A percentile compares a stretch with the other conserved stretches of the same genome.
phyloP scores from a whole-genome alignment of 2,329 filamentous ascomycete genomes.

The Pleoardoris graminearum region DNA sequence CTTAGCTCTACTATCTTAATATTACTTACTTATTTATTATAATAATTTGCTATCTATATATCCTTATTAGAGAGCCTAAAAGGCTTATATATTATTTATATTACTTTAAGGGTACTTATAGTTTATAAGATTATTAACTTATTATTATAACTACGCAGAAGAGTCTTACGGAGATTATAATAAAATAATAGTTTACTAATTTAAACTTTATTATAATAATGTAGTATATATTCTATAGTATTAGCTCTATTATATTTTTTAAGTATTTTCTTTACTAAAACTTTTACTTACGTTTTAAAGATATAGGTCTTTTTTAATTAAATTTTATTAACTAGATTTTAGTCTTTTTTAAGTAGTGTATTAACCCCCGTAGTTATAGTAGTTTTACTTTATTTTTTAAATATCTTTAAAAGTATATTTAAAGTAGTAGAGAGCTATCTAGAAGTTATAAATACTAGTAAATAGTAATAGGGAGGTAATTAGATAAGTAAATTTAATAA shows the following conservation, averaged over 20 bases:
- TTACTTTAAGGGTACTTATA: conserved; percentile 18
- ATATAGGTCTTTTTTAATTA: conserved; percentile 16
- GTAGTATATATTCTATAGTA: conserved; percentile 7
- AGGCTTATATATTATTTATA: conserved; percentile 25
- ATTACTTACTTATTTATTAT: conserved; percentile 18
- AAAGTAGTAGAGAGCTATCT: conserved; percentile 3
- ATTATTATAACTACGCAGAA: not conserved
- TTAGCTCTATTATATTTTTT: not conserved
- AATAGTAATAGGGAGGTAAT: too few species aligned
- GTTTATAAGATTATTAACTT: conserved; percentile 11
- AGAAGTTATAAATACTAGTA: not conserved
- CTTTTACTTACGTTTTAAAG: conserved; percentile 19
- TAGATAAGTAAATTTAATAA: not conserved
- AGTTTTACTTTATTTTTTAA: conserved; percentile 10
- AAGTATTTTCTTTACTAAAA: conserved; percentile 9
- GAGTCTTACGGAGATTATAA: conserved; percentile 11
- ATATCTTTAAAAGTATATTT: conserved; percentile 9
- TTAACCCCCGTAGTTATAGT: conserved; percentile 7
- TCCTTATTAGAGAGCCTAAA: conserved; percentile 23
- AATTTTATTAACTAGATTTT: conserved; percentile 7
- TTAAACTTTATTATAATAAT: not conserved
- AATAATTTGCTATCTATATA: conserved; percentile 24
- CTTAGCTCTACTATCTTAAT: conserved; percentile 21
- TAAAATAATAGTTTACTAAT: conserved; percentile 9
- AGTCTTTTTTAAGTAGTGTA: conserved; percentile 8